phyloP scores from a whole-genome alignment of 1,284 basidiomycete genomes.

The Grifola frondosa region DNA sequence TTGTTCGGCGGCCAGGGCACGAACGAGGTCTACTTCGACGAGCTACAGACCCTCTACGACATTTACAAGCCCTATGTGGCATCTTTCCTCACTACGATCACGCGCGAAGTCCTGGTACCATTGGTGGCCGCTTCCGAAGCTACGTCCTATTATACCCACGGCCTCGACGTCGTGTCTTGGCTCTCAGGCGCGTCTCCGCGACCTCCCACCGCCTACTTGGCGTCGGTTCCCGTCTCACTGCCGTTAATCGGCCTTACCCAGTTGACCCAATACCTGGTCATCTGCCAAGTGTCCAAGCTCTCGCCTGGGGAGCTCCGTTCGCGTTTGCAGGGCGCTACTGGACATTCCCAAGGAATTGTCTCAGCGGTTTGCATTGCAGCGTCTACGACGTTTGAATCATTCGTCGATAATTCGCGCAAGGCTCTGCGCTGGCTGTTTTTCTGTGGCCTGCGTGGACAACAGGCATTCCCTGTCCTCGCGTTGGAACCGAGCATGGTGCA shows the following conservation, averaged over 20 bases:
- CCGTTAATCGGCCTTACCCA: constrained; percentile 96
- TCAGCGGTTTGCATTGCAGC: constrained; percentile 88
- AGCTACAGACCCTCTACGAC: constrained; percentile 90
- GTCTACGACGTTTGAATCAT: constrained; percentile 74
- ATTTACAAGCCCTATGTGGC: constrained; percentile 86
- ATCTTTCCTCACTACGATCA: constrained; percentile 66
- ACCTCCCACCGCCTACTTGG: constrained; percentile 86
- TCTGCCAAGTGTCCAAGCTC: constrained; percentile 73
- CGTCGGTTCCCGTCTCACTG: constrained; percentile 92
- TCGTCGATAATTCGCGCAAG: constrained; percentile 76
- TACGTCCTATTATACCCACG: constrained; percentile 75
- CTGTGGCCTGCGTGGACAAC: constrained; percentile 90
- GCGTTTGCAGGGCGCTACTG: constrained; percentile 84
- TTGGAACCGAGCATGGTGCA: constrained; percentile 87
- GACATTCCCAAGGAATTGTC: constrained; percentile 96
- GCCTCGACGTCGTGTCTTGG: constrained; percentile 86
- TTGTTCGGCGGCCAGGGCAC: constrained; percentile 99
- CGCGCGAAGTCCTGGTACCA: constrained; percentile 68
- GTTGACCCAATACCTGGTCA: constrained; percentile 87
- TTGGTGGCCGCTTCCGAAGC: constrained; percentile 66
- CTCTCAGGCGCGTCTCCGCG: constrained; percentile 68
- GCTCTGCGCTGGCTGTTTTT: constrained; percentile 92
- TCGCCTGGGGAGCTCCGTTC: constrained; percentile 80
- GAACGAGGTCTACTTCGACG: constrained; percentile 98
- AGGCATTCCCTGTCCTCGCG: constrained; percentile 92